Conservation (phyloP, 805 yeast genomes). For the Lipomyces chichibuensis region DNA sequence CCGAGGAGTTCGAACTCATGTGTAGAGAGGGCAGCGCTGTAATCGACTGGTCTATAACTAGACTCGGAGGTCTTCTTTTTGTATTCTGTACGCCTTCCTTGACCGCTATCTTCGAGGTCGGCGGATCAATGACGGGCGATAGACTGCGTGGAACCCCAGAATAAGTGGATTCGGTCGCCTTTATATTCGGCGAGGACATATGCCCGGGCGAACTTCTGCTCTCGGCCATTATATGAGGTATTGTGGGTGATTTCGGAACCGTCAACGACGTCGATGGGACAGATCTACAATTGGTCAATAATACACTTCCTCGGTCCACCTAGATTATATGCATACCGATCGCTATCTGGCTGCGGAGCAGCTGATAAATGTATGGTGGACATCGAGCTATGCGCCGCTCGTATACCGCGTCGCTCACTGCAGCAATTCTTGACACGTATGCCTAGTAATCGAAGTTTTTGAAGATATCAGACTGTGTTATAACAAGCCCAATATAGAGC, state of each 20-base stretch:
- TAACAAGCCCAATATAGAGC: background rate
- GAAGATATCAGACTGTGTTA: background rate
- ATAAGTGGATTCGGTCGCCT: background rate
- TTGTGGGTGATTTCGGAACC: background rate
- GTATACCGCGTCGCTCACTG: background rate
- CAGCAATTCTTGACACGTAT: background rate
- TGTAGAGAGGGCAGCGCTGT: background rate
- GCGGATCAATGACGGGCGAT: background rate
- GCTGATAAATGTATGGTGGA: background rate
- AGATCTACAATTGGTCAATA: background rate
- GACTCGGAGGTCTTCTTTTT: constrained; percentile 26
- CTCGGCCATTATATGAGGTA: background rate
- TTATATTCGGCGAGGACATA: background rate
- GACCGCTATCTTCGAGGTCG: background rate
- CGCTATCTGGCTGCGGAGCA: background rate
- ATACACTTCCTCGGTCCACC: background rate
- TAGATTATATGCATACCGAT: background rate
- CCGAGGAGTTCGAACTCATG: background rate
- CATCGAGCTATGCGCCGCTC: background rate
- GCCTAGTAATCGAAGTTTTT: background rate
- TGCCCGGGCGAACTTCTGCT: background rate
- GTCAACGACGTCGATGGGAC: background rate
- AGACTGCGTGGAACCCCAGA: background rate
- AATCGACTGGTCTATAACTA: constrained; percentile 12
- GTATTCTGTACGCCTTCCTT: constrained; percentile 3